These are phyloP conservation scores for Populus deltoides DNA, from an alignment of 345 rosid genomes.

Conservation along the genomic window DNA sequence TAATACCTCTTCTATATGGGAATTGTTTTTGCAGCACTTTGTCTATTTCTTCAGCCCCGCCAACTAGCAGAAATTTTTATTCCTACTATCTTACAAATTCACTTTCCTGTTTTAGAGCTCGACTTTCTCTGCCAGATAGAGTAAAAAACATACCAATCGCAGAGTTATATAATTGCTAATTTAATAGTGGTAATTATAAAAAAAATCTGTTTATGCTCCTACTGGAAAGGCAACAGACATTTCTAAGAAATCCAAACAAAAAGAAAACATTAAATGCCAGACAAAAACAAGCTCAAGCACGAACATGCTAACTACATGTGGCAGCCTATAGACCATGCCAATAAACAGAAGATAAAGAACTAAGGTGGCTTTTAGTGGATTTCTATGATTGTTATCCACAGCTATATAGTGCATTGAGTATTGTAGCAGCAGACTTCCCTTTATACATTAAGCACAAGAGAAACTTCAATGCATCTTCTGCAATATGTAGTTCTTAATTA, in stretches of 20 bases:
- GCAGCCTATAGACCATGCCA: neutral
- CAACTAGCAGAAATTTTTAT: neutral
- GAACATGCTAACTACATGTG: neutral
- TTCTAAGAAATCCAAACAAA: neutral
- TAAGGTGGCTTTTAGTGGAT: neutral
- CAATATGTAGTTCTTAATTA: neutral
- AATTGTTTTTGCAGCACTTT: neutral
- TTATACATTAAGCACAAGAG: neutral
- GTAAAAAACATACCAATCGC: neutral
- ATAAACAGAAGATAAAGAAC: neutral
- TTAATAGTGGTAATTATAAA: no score
- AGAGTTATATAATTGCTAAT: neutral
- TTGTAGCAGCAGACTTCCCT: neutral
- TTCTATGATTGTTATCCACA: neutral
- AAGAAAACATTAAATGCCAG: neutral
- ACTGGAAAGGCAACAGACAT: neutral
- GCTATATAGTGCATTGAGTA: neutral
- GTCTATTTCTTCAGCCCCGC: neutral
- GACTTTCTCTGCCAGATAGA: neutral
- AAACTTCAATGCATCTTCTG: neutral
- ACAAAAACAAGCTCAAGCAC: neutral
- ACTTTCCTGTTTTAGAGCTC: neutral
- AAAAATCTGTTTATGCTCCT: neutral
- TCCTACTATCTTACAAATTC: neutral
- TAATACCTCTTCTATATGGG: neutral